phyloP scores from a whole-genome alignment of 116 monocot species.

The Thalassia testudinum region DNA sequence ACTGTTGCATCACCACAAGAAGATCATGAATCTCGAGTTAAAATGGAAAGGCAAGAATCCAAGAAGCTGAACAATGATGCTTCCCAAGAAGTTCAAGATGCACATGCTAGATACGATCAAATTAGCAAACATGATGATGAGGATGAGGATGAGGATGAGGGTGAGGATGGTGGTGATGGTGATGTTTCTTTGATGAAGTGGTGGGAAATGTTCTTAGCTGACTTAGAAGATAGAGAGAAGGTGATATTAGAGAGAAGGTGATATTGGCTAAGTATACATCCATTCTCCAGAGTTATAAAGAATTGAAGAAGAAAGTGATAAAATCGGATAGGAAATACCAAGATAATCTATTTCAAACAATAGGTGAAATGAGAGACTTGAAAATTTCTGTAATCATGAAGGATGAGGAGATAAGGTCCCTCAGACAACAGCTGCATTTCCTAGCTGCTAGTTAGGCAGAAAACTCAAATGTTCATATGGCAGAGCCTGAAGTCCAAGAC shows the following conservation, averaged over 20 bases:
- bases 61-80: no score
- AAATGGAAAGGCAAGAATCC: no score
- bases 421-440: slow-evolving; percentile 23
- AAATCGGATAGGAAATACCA: slow-evolving; percentile 51
- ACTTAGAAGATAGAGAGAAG: slow-evolving; percentile 36
- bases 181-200: slow-evolving; percentile 8
- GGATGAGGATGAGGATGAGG: no score
- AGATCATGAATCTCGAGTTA: no score
- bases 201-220: slow-evolving; percentile 26
- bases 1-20: no score
- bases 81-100: no score
- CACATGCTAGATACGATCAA: no score
- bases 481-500: no score
- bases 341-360: slow-evolving; percentile 23
- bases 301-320: slow-evolving; percentile 31
- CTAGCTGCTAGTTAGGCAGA: slow-evolving; percentile 8
- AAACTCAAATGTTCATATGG: no score
- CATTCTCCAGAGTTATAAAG: slow-evolving; percentile 42
- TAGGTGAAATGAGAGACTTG: slow-evolving; percentile 30
- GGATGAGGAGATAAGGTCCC: slow-evolving; percentile 50
- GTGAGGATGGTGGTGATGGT: slow-evolving; percentile 6
- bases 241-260: slow-evolving; percentile 39
- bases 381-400: slow-evolving; percentile 34
- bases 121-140: no score
- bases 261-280: slow-evolving; percentile 47